Base-by-base conservation (phyloP, 2,329 filamentous ascomycete genomes). In the Venturia carpophila region DNA sequence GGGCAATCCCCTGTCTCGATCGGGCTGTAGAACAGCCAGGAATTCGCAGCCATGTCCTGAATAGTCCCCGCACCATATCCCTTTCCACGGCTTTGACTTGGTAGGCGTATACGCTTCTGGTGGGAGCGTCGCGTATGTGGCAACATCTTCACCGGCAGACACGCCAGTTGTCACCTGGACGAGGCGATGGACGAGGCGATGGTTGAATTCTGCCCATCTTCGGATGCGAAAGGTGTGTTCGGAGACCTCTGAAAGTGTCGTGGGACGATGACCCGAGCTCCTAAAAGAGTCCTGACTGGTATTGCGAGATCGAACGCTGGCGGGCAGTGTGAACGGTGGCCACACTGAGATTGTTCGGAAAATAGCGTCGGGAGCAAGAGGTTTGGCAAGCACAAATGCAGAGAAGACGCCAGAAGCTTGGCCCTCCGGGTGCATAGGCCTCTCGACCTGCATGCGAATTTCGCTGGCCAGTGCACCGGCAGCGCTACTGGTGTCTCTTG, bases 31-130 rank as follows among this genome's bases (percentile, higher is more conserved):
- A 58, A 97, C 79, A 15, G 95, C 79, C 5, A 97, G 72, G 65
- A 97, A 96, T 74, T 97, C 93, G 73, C 89, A 92, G 0, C 92
- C 92, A 70, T 97, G 92, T 0, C 85, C 86, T 34, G 86, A 88
- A 71, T 96, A 97, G 73, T 97, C 92, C 0, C 92, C 92, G 19
- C 92, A 88, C 89, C 91, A 97, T 39, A 99, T 91, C 0, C 93
- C 93, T 68, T 91, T 86, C 79, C 87, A 97, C 0, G 92, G 92
- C 73, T 92, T 93, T 64, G 87, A 81, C 11, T 78, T 74, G 0
- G 92, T 96, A 0, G 93, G 91, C 0, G 86, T 94, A 73, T 96
- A 97, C n/a, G 88, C 76, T 2, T 78, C 78, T 3, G 86, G 84
- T 55, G 91, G 86, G 1, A 97, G 79, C 0, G 92, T 95, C 0